Evolutionary conservation across 2,329 filamentous ascomycete species (phyloP), one percentile per base, ranked within the genome.

Genomic region (Ophiosphaerella korrae): DNA sequence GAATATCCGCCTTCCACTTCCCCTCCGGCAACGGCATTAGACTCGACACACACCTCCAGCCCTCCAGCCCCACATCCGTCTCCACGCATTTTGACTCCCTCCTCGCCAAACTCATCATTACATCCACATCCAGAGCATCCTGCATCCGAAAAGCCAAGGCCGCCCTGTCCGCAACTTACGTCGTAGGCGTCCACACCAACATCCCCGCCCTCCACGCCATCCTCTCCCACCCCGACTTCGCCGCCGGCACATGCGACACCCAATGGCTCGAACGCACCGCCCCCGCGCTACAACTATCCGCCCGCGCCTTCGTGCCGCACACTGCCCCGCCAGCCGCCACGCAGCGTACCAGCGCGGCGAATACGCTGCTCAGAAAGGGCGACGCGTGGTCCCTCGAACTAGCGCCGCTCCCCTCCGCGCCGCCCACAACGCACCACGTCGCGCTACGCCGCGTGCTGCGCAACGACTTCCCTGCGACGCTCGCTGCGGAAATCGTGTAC

Each of bases 101-200:
- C 1, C 66, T 86, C 3, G 82, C 82, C 5, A 86, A 87, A 54
- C 73, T 86, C 49, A 82, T 86, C 32, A 70, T 86, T 42, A 84
- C 81, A 1, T 81, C 80, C 0, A 66, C 75, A 0, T 78, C 72
- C 7, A 86, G 83, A 82, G 60, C 74, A n/a, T 76, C 76, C 11
- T 75, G 74, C 0, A 75, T 86, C 1, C 62, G 66, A 2, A 87
- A 86, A 64, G 80, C 83, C 0, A 74, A 74, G 43, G 72, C 82
- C 31, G 83, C 83, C 0, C 69, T 88, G 1, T 72, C 78, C 13
- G 84, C 87, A 53, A 82, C 82, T 0, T 70, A 65, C 2, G 77
- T 88, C n/a, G 66, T 62, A 0, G 85, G 84, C 1, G 74, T 87
- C 4, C 82, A 81, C 57, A 87, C 84, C 0, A 87, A 85, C 51